Conservation (phyloP, 164 flowering plant species). For the Paratinospora sagittata region DNA sequence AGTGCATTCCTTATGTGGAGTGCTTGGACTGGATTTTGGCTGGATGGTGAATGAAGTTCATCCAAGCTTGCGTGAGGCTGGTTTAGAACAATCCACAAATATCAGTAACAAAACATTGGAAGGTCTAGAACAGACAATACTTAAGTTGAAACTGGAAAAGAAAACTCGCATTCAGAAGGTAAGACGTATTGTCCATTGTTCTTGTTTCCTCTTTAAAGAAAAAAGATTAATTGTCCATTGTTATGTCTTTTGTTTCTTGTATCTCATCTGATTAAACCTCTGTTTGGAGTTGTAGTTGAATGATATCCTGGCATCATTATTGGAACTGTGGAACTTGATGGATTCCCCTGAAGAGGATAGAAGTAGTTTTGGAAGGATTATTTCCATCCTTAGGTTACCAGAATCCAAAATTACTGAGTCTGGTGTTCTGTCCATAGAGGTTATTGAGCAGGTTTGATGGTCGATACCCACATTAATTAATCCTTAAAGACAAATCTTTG, state of each 20-base stretch:
- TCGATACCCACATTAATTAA: neutral
- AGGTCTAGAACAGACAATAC: conserved; percentile 60
- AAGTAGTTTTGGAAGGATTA: conserved; percentile 34
- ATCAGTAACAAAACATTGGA: conserved; percentile 67
- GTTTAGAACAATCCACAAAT: conserved; percentile 54
- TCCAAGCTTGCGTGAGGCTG: conserved; percentile 64
- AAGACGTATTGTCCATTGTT: conserved; percentile 3
- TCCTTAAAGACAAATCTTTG: neutral
- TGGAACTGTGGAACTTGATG: conserved; percentile 89
- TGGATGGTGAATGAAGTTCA: conserved; percentile 79
- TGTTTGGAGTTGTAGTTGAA: conserved; percentile 50
- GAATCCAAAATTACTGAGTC: conserved; percentile 55
- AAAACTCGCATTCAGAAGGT: conserved; percentile 70
- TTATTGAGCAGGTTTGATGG: conserved; percentile 62
- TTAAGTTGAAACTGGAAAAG: conserved; percentile 56
- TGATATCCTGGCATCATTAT: conserved; percentile 44
- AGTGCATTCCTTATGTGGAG: conserved; percentile 74
- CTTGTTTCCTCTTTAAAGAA: too few relatives aligned
- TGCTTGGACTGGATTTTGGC: conserved; percentile 79
- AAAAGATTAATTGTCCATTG: too few relatives aligned
- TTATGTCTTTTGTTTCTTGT: neutral
- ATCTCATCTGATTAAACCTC: neutral
- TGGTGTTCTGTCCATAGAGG: conserved; percentile 61
- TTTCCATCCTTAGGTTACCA: conserved; percentile 36
- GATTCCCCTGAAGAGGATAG: conserved; percentile 65